Percentiles rank a stretch among this genome's conserved stretches.
These are phyloP conservation scores for Hydnum rufescens DNA, from an alignment of 768 basidiomycete species.

Conservation along the genomic window DNA sequence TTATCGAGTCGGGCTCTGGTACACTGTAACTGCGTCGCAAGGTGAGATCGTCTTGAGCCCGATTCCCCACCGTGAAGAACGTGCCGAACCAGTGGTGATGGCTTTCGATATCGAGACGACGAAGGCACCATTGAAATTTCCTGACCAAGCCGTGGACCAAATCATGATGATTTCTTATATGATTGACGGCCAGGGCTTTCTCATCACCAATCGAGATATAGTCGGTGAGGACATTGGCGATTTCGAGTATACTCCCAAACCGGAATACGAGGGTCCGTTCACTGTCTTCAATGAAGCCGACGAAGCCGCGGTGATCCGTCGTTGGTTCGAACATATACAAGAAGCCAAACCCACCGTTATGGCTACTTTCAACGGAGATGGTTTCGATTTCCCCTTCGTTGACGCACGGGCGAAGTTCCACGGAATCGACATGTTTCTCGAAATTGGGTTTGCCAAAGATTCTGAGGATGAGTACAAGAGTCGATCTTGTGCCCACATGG, in stretches of 20 bases:
- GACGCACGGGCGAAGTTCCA: conserved; percentile 66
- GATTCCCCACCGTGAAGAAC: conserved; percentile 75
- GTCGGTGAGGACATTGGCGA: conserved; percentile 95
- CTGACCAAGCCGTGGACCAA: conserved; percentile 86
- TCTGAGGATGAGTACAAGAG: conserved; percentile 91
- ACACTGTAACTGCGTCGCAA: conserved; percentile 61
- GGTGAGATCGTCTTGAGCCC: conserved; percentile 57
- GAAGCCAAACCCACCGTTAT: conserved; percentile 91
- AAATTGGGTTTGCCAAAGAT: conserved; percentile 85
- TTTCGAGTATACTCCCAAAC: conserved; percentile 97
- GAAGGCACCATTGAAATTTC: conserved; percentile 98
- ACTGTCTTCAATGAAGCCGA: conserved; percentile 85
- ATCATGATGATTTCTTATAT: conserved; percentile 99
- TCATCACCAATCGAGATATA: conserved; percentile 95
- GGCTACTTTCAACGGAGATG: conserved; percentile 97
- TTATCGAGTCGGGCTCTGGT: conserved; percentile 96
- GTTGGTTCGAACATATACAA: conserved; percentile 88
- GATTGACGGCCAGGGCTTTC: conserved; percentile 92
- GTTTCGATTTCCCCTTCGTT: conserved; percentile 97
- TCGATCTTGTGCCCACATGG: conserved; percentile 88
- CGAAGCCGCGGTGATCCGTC: conserved; percentile 64
- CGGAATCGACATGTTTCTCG: conserved; percentile 90
- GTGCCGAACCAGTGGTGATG: conserved; percentile 98
- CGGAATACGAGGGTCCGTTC: conserved; percentile 94
- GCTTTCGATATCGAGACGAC: conserved; percentile 98